These are phyloP conservation scores for Euphorbia pulcherrima DNA, from an alignment of 345 rosid species.

Conservation along the genomic window DNA sequence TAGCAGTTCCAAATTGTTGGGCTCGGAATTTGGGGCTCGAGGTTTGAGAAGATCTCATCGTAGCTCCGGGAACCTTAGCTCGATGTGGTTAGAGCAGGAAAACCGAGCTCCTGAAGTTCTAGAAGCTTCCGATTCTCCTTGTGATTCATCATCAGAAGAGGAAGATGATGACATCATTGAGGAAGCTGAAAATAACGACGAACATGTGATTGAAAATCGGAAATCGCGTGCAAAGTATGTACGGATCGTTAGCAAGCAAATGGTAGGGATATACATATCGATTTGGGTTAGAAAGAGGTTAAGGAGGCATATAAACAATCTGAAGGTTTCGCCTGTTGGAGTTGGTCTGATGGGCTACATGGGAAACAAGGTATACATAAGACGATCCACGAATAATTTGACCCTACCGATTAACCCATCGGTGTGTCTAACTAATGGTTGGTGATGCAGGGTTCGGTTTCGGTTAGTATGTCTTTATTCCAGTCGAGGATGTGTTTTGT, in stretches of 20 bases:
- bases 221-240: constrained; percentile 51
- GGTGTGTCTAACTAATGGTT: constrained; percentile 21
- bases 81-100: constrained; percentile 41
- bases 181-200: constrained; percentile 32
- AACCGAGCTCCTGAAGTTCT: constrained; percentile 30
- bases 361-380: constrained; percentile 89
- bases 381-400: too few relatives aligned
- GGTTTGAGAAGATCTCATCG: constrained; percentile 59
- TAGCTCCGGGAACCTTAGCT: constrained; percentile 57
- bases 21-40: constrained; percentile 31
- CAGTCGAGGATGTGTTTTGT: constrained; percentile 95
- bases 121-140: constrained; percentile 35
- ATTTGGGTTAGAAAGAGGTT: constrained; percentile 83
- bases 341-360: constrained; percentile 98
- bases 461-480: constrained; percentile 86
- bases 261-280: constrained; percentile 95
- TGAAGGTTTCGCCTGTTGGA: constrained; percentile 93
- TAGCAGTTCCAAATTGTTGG: constrained; percentile 71
- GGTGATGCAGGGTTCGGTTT: constrained; percentile 87
- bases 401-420: too few relatives aligned
- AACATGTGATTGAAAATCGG: constrained; percentile 7
- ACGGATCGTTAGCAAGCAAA: constrained; percentile 92
- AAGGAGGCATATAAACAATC: constrained; percentile 81
- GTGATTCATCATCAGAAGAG: constrained; percentile 46
- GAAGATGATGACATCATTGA: constrained; percentile 43